phyloP scores from a whole-genome alignment of 2,329 filamentous ascomycete species.

The Myotisia sp. region DNA sequence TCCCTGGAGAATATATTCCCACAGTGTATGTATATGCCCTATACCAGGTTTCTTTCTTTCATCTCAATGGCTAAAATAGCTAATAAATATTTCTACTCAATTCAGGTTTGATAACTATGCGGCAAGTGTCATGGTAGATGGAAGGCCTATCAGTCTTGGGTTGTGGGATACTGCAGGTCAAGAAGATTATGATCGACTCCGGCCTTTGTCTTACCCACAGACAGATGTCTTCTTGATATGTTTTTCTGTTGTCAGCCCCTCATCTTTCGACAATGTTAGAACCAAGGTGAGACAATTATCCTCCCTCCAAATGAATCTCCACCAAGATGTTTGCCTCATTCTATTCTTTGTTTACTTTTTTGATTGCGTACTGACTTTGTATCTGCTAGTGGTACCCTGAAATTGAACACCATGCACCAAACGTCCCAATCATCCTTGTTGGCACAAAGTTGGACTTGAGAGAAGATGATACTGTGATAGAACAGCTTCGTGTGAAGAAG shows the following conservation, averaged over 20 bases:
- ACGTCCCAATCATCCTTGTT: slow-evolving; percentile 90
- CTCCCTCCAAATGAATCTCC: background rate
- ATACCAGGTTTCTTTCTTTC: background rate
- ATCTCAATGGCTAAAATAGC: no score
- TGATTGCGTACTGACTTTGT: no score
- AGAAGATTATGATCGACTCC: slow-evolving; percentile 92
- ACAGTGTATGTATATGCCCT: slow-evolving; percentile 55
- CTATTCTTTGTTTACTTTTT: no score
- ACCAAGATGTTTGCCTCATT: background rate
- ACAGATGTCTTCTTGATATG: slow-evolving; percentile 98
- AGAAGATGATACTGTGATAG: slow-evolving; percentile 70
- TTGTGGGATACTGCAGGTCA: slow-evolving; percentile 98
- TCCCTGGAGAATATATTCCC: slow-evolving; percentile 99
- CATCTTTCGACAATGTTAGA: slow-evolving; percentile 97
- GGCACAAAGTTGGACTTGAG: slow-evolving; percentile 93
- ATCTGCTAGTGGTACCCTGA: slow-evolving; percentile 99
- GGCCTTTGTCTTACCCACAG: slow-evolving; percentile 92
- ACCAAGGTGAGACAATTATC: slow-evolving; percentile 74
- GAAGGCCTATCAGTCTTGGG: slow-evolving; percentile 90
- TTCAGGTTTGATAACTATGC: slow-evolving; percentile 95
- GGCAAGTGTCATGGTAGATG: slow-evolving; percentile 96
- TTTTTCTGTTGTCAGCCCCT: slow-evolving; percentile 94
- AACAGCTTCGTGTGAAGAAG: slow-evolving; percentile 73
- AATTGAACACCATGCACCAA: slow-evolving; percentile 90
- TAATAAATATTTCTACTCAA: background rate